These are phyloP conservation scores for Diplodia sapinea DNA, from an alignment of 2,329 filamentous ascomycete genomes.

Conservation along the genomic window DNA sequence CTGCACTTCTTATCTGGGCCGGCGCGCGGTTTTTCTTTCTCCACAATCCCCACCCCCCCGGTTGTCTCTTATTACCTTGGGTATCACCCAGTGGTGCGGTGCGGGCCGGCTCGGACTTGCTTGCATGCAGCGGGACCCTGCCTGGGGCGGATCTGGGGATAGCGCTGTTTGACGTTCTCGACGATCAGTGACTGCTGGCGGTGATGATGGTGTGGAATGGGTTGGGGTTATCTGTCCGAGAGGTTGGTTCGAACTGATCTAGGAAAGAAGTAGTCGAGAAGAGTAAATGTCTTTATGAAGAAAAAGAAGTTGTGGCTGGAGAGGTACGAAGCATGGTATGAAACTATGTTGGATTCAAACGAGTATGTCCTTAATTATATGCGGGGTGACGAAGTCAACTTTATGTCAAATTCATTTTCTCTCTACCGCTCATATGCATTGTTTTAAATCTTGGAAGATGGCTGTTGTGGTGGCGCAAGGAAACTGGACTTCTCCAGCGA, in stretches of 20 bases:
- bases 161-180: background rate
- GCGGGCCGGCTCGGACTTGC: background rate
- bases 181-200: background rate
- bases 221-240: background rate
- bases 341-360: no score
- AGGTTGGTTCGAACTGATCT: background rate
- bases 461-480: background rate
- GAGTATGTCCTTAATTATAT: no score
- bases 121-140: background rate
- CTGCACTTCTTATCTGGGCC: background rate
- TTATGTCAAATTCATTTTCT: no score
- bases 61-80: background rate
- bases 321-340: no score
- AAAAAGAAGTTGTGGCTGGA: no score
- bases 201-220: no score
- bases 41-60: background rate
- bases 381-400: no score
- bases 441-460: background rate
- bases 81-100: background rate
- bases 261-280: no score
- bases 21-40: background rate
- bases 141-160: background rate
- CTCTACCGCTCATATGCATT: background rate
- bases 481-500: background rate
- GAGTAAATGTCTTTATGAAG: no score